Evolutionary conservation across 139 green algal genomes (phyloP).

Genomic region (Micromonas pusilla): DNA sequence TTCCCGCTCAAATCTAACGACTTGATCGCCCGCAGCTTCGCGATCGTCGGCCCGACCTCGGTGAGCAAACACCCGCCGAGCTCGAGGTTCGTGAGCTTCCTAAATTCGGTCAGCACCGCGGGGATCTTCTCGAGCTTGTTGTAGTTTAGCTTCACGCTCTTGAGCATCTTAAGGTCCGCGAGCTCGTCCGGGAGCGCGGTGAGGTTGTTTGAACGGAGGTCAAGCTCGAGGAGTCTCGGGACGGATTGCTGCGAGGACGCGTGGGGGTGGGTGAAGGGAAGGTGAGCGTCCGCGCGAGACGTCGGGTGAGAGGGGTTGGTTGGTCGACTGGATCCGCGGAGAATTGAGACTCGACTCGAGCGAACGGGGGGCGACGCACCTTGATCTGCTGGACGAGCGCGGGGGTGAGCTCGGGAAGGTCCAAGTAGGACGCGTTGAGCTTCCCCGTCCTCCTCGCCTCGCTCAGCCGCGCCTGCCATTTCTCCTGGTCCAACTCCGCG

Average conservation of each 20-base stretch:
- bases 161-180: slow-evolving; percentile 54
- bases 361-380: too few species aligned
- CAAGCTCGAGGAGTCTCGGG: slow-evolving; percentile 25
- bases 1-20: too few species aligned
- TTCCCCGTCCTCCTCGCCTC: slow-evolving; percentile 30
- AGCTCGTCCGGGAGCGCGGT: slow-evolving; percentile 63
- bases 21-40: neutral
- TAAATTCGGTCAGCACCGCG: slow-evolving; percentile 40
- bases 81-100: slow-evolving; percentile 1
- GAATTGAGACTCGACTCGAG: too few species aligned
- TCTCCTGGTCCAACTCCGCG: slow-evolving; percentile 31
- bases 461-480: slow-evolving; percentile 28
- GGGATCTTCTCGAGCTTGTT: slow-evolving; percentile 60
- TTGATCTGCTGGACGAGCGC: neutral
- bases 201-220: slow-evolving; percentile 61
- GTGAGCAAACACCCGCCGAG: too few species aligned
- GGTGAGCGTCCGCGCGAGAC: neutral
- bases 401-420: slow-evolving; percentile 19
- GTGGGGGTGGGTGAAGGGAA: neutral
- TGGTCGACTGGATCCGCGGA: neutral
- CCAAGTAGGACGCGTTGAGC: slow-evolving; percentile 31
- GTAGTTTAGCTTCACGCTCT: slow-evolving; percentile 69
- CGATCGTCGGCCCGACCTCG: too few species aligned
- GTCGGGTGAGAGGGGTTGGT: neutral
- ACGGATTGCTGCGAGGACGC: neutral